Conservation (phyloP, 1,139 yeast species). For the Nakaseomyces delphensis region DNA sequence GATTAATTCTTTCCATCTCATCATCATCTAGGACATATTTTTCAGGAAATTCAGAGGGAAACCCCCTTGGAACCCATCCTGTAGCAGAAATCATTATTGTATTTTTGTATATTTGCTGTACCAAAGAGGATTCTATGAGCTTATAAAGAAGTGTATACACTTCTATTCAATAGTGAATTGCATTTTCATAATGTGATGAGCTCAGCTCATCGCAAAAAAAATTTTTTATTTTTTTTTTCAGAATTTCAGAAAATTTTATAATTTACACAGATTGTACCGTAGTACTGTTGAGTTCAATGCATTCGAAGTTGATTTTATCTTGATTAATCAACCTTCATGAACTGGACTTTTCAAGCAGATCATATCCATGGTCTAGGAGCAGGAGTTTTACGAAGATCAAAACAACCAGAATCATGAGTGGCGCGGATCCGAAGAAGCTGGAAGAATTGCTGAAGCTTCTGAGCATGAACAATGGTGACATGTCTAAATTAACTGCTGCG, state of each 20-base stretch:
- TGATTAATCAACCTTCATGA: too few species aligned
- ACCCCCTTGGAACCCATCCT: conserved; percentile 95
- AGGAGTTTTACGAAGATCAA: too few species aligned
- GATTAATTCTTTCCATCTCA: conserved; percentile 84
- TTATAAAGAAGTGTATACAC: too few species aligned
- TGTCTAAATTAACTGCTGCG: conserved; percentile 39
- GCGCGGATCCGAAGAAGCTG: conserved; percentile 15
- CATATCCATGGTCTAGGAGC: background rate
- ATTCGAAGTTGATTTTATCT: too few species aligned
- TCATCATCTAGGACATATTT: conserved; percentile 82
- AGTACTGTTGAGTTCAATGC: too few species aligned
- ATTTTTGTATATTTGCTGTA: background rate
- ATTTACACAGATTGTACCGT: too few species aligned
- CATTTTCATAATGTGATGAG: conserved; percentile 4
- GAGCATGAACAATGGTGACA: conserved; percentile 37
- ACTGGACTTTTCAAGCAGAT: too few species aligned
- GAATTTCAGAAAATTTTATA: background rate
- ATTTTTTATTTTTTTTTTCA: conserved; percentile 5
- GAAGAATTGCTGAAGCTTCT: conserved; percentile 35
- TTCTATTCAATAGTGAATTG: background rate
- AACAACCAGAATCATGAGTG: background rate
- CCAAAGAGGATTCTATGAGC: background rate
- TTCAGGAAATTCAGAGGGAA: conserved; percentile 86
- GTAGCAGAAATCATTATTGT: conserved; percentile 75
- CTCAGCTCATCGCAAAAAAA: conserved; percentile 15